These are phyloP conservation scores for Globisporangium spinosum DNA, from an alignment of 352 stramenopile genomes.

Conservation along the genomic window DNA sequence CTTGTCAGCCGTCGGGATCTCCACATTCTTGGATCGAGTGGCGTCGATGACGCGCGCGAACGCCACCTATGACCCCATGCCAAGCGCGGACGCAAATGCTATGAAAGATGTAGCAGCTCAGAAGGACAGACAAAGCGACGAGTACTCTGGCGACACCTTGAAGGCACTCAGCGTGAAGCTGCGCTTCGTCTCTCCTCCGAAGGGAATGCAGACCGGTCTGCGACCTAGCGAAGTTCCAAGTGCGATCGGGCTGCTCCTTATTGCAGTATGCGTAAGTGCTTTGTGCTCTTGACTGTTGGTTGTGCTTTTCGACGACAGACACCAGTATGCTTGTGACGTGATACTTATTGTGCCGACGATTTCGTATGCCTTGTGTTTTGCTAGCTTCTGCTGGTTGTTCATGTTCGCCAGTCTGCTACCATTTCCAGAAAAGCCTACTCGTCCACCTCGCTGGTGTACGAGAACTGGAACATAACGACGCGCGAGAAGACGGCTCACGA, in stretches of 20 bases:
- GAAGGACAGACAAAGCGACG: slow-evolving; percentile 3
- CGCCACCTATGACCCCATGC: slow-evolving; percentile 1
- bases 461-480: slow-evolving; percentile 53
- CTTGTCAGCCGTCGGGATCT: slow-evolving; percentile 83
- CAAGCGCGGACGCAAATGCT: background rate
- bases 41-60: slow-evolving; percentile 20
- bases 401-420: slow-evolving; percentile 54
- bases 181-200: slow-evolving; percentile 22
- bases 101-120: background rate
- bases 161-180: slow-evolving; percentile 27
- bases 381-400: slow-evolving; percentile 64
- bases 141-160: slow-evolving; percentile 27
- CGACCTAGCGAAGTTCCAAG: slow-evolving; percentile 21
- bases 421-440: slow-evolving; percentile 76
- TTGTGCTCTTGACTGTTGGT: background rate
- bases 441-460: slow-evolving; percentile 72
- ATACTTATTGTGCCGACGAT: background rate
- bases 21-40: slow-evolving; percentile 50
- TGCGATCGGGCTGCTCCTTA: slow-evolving; percentile 37
- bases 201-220: slow-evolving; percentile 12
- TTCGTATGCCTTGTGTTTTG: slow-evolving; percentile 10
- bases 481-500: slow-evolving; percentile 46
- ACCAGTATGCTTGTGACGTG: background rate
- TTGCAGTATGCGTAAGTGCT: slow-evolving; percentile 50
- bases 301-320: background rate